phyloP scores from a whole-genome alignment of 139 green algal genomes.

The Micractinium sp. region DNA sequence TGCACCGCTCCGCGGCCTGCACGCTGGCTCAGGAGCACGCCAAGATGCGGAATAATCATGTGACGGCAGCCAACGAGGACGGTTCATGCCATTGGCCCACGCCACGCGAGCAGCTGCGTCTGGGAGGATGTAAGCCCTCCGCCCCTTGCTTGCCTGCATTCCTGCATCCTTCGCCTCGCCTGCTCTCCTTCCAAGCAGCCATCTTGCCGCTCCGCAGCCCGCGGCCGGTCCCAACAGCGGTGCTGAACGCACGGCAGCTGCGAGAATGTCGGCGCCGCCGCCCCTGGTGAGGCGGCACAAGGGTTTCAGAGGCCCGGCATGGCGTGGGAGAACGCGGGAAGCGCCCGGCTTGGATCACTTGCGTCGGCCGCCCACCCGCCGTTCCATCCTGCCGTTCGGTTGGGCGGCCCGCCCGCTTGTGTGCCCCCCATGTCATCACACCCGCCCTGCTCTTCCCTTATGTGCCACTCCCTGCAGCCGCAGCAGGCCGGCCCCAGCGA shows the following conservation, averaged over 20 bases:
- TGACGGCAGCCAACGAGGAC: too few relatives aligned
- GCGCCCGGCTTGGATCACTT: not conserved
- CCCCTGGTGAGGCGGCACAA: not conserved
- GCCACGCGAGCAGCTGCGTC: too few relatives aligned
- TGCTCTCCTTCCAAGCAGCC: not conserved
- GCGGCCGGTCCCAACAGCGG: not conserved
- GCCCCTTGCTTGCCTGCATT: not conserved
- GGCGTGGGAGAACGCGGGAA: not conserved
- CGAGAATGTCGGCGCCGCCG: not conserved
- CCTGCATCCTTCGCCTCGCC: too few relatives aligned
- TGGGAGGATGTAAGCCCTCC: too few relatives aligned
- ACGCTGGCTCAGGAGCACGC: not conserved
- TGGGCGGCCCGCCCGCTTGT: not conserved
- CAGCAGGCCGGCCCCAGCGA: constrained; percentile 27
- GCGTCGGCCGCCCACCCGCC: too few relatives aligned
- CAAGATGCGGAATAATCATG: too few relatives aligned
- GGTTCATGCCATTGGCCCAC: too few relatives aligned
- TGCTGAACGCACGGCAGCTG: not conserved
- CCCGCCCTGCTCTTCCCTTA: not conserved
- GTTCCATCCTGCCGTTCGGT: not conserved
- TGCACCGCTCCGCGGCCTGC: not conserved
- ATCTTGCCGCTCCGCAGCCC: not conserved
- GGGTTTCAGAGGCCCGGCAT: not conserved
- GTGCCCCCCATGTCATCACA: too few relatives aligned
- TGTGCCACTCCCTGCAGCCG: not conserved